Evolutionary conservation across 345 rosid genomes (phyloP), one percentile per base, ranked within the genome.

Genomic region (Pugionium dolabratum): DNA sequence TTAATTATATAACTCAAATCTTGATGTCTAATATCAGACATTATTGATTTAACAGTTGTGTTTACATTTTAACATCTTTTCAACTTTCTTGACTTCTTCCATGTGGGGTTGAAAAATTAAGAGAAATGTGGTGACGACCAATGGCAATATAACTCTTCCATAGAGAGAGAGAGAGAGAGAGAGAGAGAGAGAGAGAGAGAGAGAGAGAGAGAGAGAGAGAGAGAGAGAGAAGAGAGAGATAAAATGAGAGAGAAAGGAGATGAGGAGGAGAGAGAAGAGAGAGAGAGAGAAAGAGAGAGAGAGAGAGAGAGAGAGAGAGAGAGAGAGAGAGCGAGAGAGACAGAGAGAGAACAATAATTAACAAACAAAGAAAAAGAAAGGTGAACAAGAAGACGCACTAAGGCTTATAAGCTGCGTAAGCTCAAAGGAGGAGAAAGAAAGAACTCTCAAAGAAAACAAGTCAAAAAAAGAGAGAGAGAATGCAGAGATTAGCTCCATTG

Each of bases 401-500:
- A 67, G 72, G 11, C 56, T 73, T 18, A 65, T 72, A 73, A 73
- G 72, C 77, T 73, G 72, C 63, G 34, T 74, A 46, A 51, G 44
- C 67, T 42, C 63, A 46, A 66, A 66, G 72, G 37, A 44, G 59
- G 67, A 73, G 62, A 54, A 53, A 66, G 28, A 55, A 53, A 60
- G 41, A 55, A 54, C 32, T 62, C 2, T 2, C 36, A 50, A 26
- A 10, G 3, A 33, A 33, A 4, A 30, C 6, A 32, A 1, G 36
- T 3, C 26, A 30, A 67, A 44, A 41, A 36, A 11, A 40, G 4
- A 48, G 32, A 48, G 18, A 58, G 42, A 54, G 9, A 41, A 89
- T 82, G 87, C 83, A 75, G 54, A 85, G 97, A 45, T 86, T 90
- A 37, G 88, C 97, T n/a, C 88, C 95, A 36, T 71, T 90, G 39